Evolutionary conservation across 176 grass and related monocot species (phyloP), one percentile per base, ranked within the genome.

Genomic region (Cocos nucifera): DNA sequence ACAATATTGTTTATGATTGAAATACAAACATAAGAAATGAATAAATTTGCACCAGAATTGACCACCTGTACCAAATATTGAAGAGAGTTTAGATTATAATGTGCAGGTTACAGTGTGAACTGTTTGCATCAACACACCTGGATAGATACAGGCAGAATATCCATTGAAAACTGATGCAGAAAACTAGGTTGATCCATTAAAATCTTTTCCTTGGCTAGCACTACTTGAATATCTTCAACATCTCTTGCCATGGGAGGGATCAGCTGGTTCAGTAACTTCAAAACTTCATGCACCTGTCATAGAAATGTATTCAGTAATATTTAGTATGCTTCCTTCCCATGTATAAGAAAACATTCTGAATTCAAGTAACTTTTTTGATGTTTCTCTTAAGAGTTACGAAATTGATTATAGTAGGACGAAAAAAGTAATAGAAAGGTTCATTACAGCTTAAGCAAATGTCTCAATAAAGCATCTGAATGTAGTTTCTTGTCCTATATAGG

Each of bases 201-300:
- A 56, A 98, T 76, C 67, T 92, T 91, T 74, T 98, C 79, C 78
- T 98, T 98, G 18, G 73, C 67, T 50, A 85, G 81, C 57, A 83
- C 65, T 51, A 85, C 50, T 62, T 98, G 75, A 54, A 69, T 83
- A 53, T 75, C 73, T 64, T 57, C 65, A 82, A 76, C 50, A 53
- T 88, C 87, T 71, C 72, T 78, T 78, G 81, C 69, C 7, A 48
- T 70, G 3, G 84, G 69, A 74, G 93, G 93, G 62, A 98, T 79
- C 53, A 98, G 69, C 70, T 98, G 93, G 63, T 83, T 92, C 54
- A 78, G 73, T 79, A 98, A 77, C 86, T 83, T 98, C 65, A 98
- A 66, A 69, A 83, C 84, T 80, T 98, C 93, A 52, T 83, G 59
- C 19, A 87, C 84, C 93, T 98, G 82, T 62, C 58, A 71, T 15